Evolutionary conservation across 2,329 filamentous ascomycete species (phyloP), one percentile per base, ranked within the genome.

Genomic region (Rhexocercosporidium sp.): DNA sequence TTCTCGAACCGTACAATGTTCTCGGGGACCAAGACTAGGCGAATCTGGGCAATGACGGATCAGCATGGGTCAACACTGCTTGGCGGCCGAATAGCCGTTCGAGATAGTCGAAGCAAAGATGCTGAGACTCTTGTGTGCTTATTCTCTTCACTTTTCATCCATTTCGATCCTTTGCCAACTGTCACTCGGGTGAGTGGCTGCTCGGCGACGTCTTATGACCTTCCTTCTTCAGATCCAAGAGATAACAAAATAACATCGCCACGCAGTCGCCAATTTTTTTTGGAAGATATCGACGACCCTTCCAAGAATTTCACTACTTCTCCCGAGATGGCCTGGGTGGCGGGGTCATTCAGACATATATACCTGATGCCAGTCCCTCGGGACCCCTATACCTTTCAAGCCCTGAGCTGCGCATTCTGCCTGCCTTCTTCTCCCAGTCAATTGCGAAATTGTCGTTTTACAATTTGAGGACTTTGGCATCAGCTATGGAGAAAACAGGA

Each of bases 171-270:
- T 27, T 60, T 22, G 57, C 41, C 57, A 46, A 46, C 20, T 60
- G 3, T 14, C 3, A 22, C 20, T 14, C 18, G 7, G 22, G 1
- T 31, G 27, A 37, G 16, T 16, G 16, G 22, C 39, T 3, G 22
- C 57, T 60, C 57, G 57, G 57, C 57, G 27, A 4, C 39, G 57
- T 3, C 57, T 60, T 60, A 25, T 44, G 12, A 60, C 57, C 57
- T 60, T 46, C 57, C 57, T 12, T 46, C 18, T 60, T 47, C 16
- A 60, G 57, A 31, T 46, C 12, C 22, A 16, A 57, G 22, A 60
- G 57, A 60, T 46, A 60, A 60, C 16, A 46, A 31, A 44, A 1
- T 27, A 47, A 12, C 14, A 22, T 47, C 44, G 44, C 44, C 44
- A 47, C 20, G 20, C 44, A 20, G 9, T 20, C 16, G 39, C 57